Base-by-base conservation (phyloP, 495 filamentous ascomycete genomes). In the Penicillium cosmopolitanum region DNA sequence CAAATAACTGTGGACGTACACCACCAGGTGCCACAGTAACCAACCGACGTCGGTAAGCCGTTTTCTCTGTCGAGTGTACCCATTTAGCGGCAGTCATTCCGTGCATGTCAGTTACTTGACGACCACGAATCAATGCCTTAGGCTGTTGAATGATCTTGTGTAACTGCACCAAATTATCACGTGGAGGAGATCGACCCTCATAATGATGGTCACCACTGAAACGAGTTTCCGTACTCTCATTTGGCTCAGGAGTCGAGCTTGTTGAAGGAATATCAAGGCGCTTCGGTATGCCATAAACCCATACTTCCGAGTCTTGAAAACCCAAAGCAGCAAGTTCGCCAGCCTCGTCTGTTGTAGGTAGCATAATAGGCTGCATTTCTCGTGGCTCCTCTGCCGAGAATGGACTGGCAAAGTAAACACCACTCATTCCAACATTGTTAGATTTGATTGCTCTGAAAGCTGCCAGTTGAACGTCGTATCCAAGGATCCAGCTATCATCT, bases 371-470 rank as follows among this genome's bases (percentile, higher is more conserved):
- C 3, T 80, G 42, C 79, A 64, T 77, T 64, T 80, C 73, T 55
- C 70, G 64, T 19, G 70, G 53, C 42, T 68, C 65, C 31, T 73
- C 64, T 15, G 63, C 56, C 25, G 75, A 66, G 51, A 75, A 76
- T 0, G 91, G 91, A 6, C 87, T 89, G n/a, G 86, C 87, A 64
- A 95, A 94, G 67, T 93, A 92, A 11, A 89, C 88, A 40, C 88
- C 87, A 12, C 91, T 90, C 60, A 90, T 89, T 44, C 87, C 84
- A 21, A 87, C 68, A 59, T 92, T 88, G 63, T 89, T 89, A 51
- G 87, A 84, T 11, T 87, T 84, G 11, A 94, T 87, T 13, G 90
- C 88, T 53, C 89, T 82, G 65, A 94, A 95, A 0, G 86, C 89
- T 55, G 88, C 86, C 57, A 90, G 87, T 51, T 86, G 85, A 57